A percentile compares a stretch with the other conserved stretches of the same genome.
phyloP scores from a whole-genome alignment of 2,329 filamentous ascomycete species.

The Sporothrix curviconia region DNA sequence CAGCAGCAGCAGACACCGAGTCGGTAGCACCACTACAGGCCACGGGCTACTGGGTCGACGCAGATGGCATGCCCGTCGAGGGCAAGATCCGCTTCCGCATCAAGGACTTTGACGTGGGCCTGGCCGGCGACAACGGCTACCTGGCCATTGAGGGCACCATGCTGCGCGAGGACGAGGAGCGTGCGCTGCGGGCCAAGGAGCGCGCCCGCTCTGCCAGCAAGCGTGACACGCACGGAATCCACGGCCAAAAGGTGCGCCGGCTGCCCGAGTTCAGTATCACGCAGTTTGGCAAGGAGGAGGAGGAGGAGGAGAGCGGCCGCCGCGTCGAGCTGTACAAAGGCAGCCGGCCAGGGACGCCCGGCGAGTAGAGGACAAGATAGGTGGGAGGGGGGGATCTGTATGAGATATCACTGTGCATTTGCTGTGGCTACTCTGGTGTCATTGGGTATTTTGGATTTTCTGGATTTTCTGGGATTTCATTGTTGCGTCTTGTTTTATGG shows the following conservation, averaged over 20 bases:
- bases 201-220: slow-evolving; percentile 32
- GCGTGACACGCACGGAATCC: slow-evolving; percentile 29
- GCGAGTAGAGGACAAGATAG: neutral
- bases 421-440: no score
- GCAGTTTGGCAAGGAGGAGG: slow-evolving; percentile 43
- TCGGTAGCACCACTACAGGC: slow-evolving; percentile 33
- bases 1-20: slow-evolving; percentile 17
- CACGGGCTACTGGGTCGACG: slow-evolving; percentile 71
- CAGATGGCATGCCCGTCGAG: slow-evolving; percentile 59
- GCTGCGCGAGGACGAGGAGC: slow-evolving; percentile 62
- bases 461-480: no score
- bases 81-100: slow-evolving; percentile 72
- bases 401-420: no score
- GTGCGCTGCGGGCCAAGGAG: slow-evolving; percentile 49
- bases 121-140: slow-evolving; percentile 69
- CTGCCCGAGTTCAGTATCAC: slow-evolving; percentile 53
- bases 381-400: no score
- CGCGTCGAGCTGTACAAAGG: slow-evolving; percentile 29
- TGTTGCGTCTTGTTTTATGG: no score
- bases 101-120: slow-evolving; percentile 74
- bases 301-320: slow-evolving; percentile 35
- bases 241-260: slow-evolving; percentile 25
- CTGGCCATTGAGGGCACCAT: slow-evolving; percentile 86
- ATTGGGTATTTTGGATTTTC: no score
- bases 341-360: slow-evolving; percentile 27